Percentiles rank a stretch among this genome's conserved stretches.
Evolutionary conservation across 2,329 filamentous ascomycete genomes (phyloP).

Genomic region (Claviceps pusilla): DNA sequence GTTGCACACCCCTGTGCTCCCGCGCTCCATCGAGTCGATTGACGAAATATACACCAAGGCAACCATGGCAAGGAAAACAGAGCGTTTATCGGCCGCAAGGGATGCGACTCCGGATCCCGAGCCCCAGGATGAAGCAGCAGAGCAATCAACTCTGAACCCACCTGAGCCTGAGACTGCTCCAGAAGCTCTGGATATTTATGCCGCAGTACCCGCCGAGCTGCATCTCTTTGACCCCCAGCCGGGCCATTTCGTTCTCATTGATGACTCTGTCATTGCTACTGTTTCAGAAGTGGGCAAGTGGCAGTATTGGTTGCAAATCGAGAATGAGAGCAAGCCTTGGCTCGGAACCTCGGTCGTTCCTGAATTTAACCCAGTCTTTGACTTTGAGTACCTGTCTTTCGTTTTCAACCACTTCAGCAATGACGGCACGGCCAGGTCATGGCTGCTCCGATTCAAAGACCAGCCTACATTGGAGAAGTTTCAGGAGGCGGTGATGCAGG

Average conservation of each 20-base stretch:
- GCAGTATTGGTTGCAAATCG: conserved; percentile 91
- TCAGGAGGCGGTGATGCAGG: conserved; percentile 87
- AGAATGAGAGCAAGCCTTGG: conserved; percentile 63
- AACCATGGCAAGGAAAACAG: conserved; percentile 33
- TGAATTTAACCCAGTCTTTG: conserved; percentile 96
- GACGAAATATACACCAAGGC: conserved; percentile 41
- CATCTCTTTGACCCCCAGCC: conserved; percentile 87
- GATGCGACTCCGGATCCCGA: conserved; percentile 12
- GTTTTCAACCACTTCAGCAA: conserved; percentile 94
- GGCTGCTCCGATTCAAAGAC: conserved; percentile 85
- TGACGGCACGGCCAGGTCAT: conserved; percentile 84
- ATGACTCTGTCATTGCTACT: conserved; percentile 56
- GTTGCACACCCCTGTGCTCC: conserved; percentile 41
- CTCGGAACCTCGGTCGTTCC: conserved; percentile 71
- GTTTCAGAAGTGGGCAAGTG: conserved; percentile 80
- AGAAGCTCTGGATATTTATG: conserved; percentile 55
- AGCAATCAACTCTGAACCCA: not conserved
- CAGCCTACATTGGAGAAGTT: conserved; percentile 68
- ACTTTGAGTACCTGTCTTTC: conserved; percentile 96
- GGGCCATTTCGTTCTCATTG: conserved; percentile 71
- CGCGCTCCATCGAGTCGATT: conserved; percentile 39
- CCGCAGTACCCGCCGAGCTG: conserved; percentile 65
- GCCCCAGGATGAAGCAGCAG: not conserved
- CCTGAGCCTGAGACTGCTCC: conserved; percentile 30
- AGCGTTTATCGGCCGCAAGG: conserved; percentile 16